A percentile compares a stretch with the other conserved stretches of the same genome.
These are phyloP conservation scores for Trichoderma gamsii DNA, from an alignment of 495 filamentous ascomycete genomes.

Conservation along the genomic window DNA sequence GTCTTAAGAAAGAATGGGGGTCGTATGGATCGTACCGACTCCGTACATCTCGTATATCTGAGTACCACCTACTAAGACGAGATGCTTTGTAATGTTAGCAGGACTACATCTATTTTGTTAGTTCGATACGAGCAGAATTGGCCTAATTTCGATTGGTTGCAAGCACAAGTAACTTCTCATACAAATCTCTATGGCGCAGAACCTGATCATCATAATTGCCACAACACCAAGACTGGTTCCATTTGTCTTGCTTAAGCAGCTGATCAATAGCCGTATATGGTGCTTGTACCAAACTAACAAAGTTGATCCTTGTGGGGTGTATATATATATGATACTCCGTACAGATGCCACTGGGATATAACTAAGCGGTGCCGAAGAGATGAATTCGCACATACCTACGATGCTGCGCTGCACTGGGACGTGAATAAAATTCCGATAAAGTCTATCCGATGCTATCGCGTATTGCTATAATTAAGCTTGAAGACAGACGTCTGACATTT, in stretches of 20 bases:
- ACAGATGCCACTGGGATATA: not conserved
- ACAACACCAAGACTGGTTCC: no score
- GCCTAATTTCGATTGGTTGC: no score
- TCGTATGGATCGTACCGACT: constrained; percentile 13
- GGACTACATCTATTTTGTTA: no score
- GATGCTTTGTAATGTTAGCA: not conserved
- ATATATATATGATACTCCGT: not conserved
- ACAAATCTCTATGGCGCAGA: no score
- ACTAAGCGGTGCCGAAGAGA: not conserved
- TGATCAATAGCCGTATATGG: no score
- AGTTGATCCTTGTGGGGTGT: no score
- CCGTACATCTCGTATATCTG: constrained; percentile 14
- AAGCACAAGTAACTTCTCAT: no score
- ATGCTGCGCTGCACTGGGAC: not conserved
- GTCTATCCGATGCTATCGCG: not conserved
- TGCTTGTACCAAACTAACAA: no score
- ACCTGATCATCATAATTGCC: no score
- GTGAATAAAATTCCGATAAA: not conserved
- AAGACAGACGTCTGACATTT: constrained; percentile 4
- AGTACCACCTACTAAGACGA: not conserved
- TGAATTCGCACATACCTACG: not conserved
- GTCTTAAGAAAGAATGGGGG: not conserved
- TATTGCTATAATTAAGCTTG: not conserved
- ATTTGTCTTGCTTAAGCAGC: no score
- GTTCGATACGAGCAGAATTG: no score